Percentiles rank a stretch among this genome's conserved stretches.
These are phyloP conservation scores for Lentinula sp. DNA, from an alignment of 768 basidiomycete genomes.

Conservation along the genomic window DNA sequence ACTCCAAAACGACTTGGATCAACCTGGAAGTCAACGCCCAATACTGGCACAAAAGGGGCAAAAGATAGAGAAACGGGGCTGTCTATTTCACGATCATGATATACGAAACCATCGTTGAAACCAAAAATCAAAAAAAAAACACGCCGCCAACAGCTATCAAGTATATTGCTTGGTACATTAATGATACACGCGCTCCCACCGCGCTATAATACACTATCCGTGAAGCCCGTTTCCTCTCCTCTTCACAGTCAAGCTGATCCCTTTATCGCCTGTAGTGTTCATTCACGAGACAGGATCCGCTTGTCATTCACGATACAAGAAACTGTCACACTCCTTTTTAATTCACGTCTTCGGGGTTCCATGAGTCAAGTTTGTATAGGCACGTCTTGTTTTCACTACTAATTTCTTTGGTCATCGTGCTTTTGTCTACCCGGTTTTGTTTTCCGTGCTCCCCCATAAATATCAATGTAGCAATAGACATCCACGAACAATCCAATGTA, in stretches of 20 bases:
- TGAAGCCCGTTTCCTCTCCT: neutral
- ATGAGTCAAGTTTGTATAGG: conserved; percentile 8
- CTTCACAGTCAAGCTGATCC: neutral
- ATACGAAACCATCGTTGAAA: neutral
- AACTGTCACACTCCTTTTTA: conserved; percentile 7
- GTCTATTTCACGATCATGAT: conserved; percentile 7
- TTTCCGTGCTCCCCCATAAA: conserved; percentile 9
- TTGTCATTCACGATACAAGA: conserved; percentile 7
- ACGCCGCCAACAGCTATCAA: neutral
- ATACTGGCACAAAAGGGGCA: neutral
- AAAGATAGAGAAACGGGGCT: neutral
- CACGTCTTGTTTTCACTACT: conserved; percentile 9
- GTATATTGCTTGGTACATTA: neutral
- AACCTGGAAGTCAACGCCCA: neutral
- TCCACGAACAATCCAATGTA: conserved; percentile 17
- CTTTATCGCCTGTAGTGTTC: neutral
- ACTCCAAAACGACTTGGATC: conserved; percentile 6
- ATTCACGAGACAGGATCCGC: conserved; percentile 5
- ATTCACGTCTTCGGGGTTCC: conserved; percentile 4
- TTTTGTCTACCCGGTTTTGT: conserved; percentile 10
- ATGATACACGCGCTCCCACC: neutral
- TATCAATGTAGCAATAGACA: conserved; percentile 30
- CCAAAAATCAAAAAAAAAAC: neutral
- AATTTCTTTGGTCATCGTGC: conserved; percentile 2
- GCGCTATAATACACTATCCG: neutral